phyloP scores from a whole-genome alignment of 2,329 filamentous ascomycete species.

The Ramichloridium luteum region DNA sequence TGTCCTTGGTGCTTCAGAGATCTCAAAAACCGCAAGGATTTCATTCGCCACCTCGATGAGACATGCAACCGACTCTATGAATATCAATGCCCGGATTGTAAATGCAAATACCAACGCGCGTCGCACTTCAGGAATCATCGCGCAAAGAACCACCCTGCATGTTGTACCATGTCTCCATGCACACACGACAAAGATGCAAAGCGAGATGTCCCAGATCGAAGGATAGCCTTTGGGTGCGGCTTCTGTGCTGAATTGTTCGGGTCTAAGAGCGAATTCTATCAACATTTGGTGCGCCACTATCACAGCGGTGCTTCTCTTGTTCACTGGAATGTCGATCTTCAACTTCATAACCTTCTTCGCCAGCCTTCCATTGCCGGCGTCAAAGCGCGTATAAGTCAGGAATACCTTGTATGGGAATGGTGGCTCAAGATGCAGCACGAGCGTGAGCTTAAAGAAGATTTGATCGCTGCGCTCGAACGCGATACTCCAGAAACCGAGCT shows the following conservation, averaged over 20 bases:
- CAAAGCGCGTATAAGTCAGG: too few relatives aligned
- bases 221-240: slow-evolving; percentile 2
- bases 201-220: neutral
- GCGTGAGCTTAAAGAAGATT: too few relatives aligned
- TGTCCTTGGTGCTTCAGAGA: slow-evolving; percentile 3
- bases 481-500: too few relatives aligned
- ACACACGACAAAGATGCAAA: slow-evolving; percentile 1
- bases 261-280: too few relatives aligned
- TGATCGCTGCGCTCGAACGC: too few relatives aligned
- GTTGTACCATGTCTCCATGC: slow-evolving; percentile 1
- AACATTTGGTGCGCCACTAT: too few relatives aligned
- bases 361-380: too few relatives aligned
- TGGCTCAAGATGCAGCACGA: too few relatives aligned
- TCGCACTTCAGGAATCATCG: slow-evolving; percentile 2
- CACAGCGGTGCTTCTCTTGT: too few relatives aligned
- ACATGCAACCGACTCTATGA: slow-evolving; percentile 1
- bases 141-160: neutral
- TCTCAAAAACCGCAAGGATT: slow-evolving; percentile 2
- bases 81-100: slow-evolving; percentile 3
- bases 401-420: too few relatives aligned
- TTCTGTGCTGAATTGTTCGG: slow-evolving; percentile 3
- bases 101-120: slow-evolving; percentile 1
- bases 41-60: slow-evolving; percentile 5
- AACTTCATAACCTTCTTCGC: too few relatives aligned
- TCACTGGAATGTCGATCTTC: too few relatives aligned